Base-by-base conservation (phyloP, 2,329 filamentous ascomycete species). In the Ceratocystiopsis sp. region DNA sequence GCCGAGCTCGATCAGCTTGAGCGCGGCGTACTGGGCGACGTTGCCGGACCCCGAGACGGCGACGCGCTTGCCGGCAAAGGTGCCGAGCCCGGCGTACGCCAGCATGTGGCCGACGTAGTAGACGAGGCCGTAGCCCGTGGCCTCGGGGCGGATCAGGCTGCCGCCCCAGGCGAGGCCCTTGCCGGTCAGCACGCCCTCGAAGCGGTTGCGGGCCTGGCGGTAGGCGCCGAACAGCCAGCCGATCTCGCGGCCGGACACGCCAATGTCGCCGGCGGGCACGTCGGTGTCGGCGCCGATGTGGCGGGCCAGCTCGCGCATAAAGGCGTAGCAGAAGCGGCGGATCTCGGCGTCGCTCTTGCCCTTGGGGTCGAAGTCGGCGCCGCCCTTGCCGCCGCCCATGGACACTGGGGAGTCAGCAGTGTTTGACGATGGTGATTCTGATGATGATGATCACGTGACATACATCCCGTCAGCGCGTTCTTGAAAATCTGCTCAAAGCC, bases 401-500 rank as follows among this genome's bases (percentile, higher is more conserved):
- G 76, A 84, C 58, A 93, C 78, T 83, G 48, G 37, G 17, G 32
- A 21, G 14, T 21, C 48, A 54, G 34, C 9, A 54, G 54, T 42
- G 45, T 61, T 33, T 19, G 39, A 41, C 33, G 41, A 35, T 16
- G 17, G 13, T 15, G 17, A 33, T 9, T 36, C 32, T 6, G 14
- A 33, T 8, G 14, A 33, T 17, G 14, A 25, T 13, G 8, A 76
- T n/a, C n/a, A n/a, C n/a, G n/a, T n/a, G n/a, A n/a, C 83, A 71
- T 69, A 87, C 82, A 67, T 59, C 91, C 91, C 49, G 91, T 96
- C 54, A 96, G 70, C 53, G 91, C 91, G 84, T 96, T 96, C 77
- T 96, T 96, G 75, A 96, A 96, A 68, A 89, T 93, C 70, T 96
- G 91, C 78, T 98, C 91, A 58, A 96, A 96, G 52, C 89, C 91